A percentile compares a stretch with the other conserved stretches of the same genome.
These are phyloP conservation scores for Metschnikowia cerradonensis DNA, from an alignment of 805 yeast genomes.

Conservation along the genomic window DNA sequence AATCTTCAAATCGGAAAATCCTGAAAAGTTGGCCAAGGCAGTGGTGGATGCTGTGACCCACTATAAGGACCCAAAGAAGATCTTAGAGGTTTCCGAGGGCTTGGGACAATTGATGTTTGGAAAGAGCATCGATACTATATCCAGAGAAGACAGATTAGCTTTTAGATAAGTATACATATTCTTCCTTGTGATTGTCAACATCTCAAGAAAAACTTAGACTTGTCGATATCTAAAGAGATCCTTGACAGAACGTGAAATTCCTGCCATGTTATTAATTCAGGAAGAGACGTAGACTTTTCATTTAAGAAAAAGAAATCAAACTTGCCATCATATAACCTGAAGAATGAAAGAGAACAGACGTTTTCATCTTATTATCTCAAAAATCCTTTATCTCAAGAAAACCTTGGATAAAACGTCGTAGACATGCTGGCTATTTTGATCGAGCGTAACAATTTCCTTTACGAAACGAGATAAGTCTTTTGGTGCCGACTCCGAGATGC, in stretches of 20 bases:
- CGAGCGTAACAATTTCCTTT: constrained; percentile 30
- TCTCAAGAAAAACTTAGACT: too few species aligned
- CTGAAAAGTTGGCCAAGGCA: constrained; percentile 70
- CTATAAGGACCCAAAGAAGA: constrained; percentile 54
- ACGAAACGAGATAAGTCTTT: constrained; percentile 37
- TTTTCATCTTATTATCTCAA: not conserved
- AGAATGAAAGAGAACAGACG: too few species aligned
- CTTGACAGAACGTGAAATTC: too few species aligned
- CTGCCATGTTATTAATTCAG: too few species aligned
- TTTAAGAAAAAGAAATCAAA: too few species aligned
- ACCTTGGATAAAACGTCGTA: constrained; percentile 20
- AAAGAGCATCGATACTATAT: constrained; percentile 43
- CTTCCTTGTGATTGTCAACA: not conserved
- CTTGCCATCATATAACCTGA: too few species aligned
- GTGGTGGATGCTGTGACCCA: constrained; percentile 76
- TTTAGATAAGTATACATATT: constrained; percentile 6
- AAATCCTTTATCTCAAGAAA: constrained; percentile 15
- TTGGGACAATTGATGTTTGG: constrained; percentile 79
- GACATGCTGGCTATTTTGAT: constrained; percentile 23
- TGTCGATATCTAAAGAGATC: not conserved
- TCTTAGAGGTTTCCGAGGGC: constrained; percentile 64
- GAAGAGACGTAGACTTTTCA: too few species aligned
- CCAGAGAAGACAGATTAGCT: constrained; percentile 15
- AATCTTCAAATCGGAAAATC: constrained; percentile 69
- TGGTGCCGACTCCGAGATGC: constrained; percentile 27